phyloP scores from a whole-genome alignment of 768 basidiomycete genomes.

The Termitomyces sp. region DNA sequence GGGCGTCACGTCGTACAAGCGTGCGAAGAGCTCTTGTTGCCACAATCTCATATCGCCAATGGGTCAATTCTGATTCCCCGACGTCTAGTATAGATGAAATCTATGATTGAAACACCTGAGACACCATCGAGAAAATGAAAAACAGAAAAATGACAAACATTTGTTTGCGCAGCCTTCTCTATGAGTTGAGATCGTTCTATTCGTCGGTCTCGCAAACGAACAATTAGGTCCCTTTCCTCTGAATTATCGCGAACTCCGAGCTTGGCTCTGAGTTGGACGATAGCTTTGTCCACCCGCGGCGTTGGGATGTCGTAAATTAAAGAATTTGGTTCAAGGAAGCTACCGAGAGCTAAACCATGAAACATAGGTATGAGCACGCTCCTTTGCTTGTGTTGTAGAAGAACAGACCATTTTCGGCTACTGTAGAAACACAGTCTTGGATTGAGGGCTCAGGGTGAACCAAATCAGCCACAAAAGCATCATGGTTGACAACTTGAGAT shows the following conservation, averaged over 20 bases:
- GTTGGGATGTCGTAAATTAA: slow-evolving; percentile 49
- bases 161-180: slow-evolving; percentile 34
- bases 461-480: background rate
- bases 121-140: background rate
- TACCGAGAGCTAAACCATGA: slow-evolving; percentile 41
- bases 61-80: slow-evolving; percentile 55
- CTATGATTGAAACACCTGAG: slow-evolving; percentile 8
- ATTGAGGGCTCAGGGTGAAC: slow-evolving; percentile 53
- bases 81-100: slow-evolving; percentile 48
- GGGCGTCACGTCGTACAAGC: slow-evolving; percentile 59
- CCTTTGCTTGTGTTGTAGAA: background rate
- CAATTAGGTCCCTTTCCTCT: slow-evolving; percentile 32
- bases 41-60: slow-evolving; percentile 76
- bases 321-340: slow-evolving; percentile 57
- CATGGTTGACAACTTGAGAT: background rate
- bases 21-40: slow-evolving; percentile 65
- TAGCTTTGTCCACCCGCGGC: slow-evolving; percentile 30
- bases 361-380: background rate
- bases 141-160: slow-evolving; percentile 30
- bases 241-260: slow-evolving; percentile 21
- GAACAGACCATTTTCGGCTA: slow-evolving; percentile 56
- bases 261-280: slow-evolving; percentile 29
- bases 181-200: slow-evolving; percentile 33
- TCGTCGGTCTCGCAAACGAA: slow-evolving; percentile 38
- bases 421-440: slow-evolving; percentile 59